These are phyloP conservation scores for Entamoeba dispar DNA, from an alignment of 208 protist genomes.

Conservation along the genomic window DNA sequence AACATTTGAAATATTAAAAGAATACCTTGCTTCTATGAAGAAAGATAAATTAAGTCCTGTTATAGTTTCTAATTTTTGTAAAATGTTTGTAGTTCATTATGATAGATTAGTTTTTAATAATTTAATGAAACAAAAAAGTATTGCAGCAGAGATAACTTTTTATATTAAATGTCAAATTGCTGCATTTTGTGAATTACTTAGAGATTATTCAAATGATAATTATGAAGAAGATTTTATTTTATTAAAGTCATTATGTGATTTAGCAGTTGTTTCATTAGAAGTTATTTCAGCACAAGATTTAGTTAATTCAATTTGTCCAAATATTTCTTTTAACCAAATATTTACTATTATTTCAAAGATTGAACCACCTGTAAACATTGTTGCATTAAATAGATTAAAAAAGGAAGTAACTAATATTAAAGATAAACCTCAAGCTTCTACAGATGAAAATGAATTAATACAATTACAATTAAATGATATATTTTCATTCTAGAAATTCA, in stretches of 20 bases:
- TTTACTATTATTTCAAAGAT: background rate
- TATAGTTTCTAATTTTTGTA: background rate
- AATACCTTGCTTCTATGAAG: background rate
- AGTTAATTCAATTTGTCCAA: background rate
- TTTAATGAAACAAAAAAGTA: background rate
- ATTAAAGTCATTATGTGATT: background rate
- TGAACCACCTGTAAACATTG: background rate
- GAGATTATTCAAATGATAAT: background rate
- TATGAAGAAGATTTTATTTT: background rate
- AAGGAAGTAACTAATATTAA: background rate
- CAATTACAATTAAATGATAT: background rate
- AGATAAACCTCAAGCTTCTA: background rate
- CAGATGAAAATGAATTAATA: background rate
- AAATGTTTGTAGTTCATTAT: background rate
- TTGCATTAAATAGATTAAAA: background rate
- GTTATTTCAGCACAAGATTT: background rate
- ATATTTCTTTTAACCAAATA: background rate
- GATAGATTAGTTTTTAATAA: background rate
- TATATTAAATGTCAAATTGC: background rate
- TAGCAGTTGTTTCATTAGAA: background rate
- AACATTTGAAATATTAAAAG: background rate
- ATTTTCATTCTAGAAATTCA: background rate
- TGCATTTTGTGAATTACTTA: background rate
- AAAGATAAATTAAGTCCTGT: background rate
- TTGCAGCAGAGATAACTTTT: background rate